Base-by-base conservation (phyloP, 2,329 filamentous ascomycete genomes). In the Pseudogymnoascus sp. region DNA sequence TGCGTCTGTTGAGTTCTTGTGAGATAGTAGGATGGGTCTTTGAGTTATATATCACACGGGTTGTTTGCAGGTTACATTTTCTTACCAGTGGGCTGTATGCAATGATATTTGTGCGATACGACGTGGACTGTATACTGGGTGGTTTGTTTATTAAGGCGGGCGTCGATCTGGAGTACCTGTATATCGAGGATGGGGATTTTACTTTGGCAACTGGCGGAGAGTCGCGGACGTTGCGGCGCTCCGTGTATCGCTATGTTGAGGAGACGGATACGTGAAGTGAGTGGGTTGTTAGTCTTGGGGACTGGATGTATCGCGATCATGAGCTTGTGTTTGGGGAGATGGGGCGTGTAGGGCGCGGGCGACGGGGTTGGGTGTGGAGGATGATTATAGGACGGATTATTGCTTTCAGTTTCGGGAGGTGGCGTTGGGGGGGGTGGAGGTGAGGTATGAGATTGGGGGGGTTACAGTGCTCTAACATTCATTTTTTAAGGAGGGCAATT, bases 231-330 rank as follows among this genome's bases (percentile, higher is more conserved):
- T 35, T 26, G 4, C 7, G 13, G 21, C 31, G 88, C 9, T 93
- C 92, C 69, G 79, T 90, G 1, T 92, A 89, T 79, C 83, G 89
- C 0, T 92, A 91, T 69, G 84, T 53, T 85, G 87, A 67, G 68
- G 62, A 64, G 8, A 76, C 47, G 1, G 88, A 91, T 69, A 74
- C 73, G 31, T 76, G 93, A 17, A 88, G 84, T 65, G 85, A 89
- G 0, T 93, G 89, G 89, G 92, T 91, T 68, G 85, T 84, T 38
- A 84, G 85, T 67, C 79, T 82, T 0, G 83, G 88, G 15, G 85
- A 90, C 67, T 74, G 79, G 15, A 78, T 87, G 0, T 89, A 91
- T 67, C 77, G 92, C 15, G 93, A 92, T 73, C 88, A 92, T 69
- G 82, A 87, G 66, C 76, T 92, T n/a, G 82, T 87, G 64, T 89